A percentile compares a stretch with the other conserved stretches of the same genome.
Conservation (phyloP, 2,329 filamentous ascomycete species). For the Mycosphaerella arachidis region DNA sequence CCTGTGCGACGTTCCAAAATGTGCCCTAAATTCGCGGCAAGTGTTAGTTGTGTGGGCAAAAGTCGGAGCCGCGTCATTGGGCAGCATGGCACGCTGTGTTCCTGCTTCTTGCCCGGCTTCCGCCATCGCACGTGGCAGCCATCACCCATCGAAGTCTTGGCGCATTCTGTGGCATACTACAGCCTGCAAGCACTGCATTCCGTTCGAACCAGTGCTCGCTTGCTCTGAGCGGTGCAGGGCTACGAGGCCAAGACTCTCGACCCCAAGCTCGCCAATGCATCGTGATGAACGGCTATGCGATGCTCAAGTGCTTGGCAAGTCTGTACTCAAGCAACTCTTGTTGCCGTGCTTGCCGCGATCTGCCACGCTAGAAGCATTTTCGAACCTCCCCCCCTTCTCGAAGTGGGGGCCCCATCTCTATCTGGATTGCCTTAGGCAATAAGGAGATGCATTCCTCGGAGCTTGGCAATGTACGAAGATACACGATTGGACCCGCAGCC, state of each 20-base stretch:
- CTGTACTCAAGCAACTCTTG: slow-evolving; percentile 4
- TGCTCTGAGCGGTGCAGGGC: not conserved
- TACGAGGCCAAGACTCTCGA: not conserved
- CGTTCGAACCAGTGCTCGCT: not conserved
- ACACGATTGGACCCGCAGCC: slow-evolving; percentile 3
- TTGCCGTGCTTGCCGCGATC: slow-evolving; percentile 20
- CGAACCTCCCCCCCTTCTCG: slow-evolving; percentile 16
- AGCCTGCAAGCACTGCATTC: not conserved
- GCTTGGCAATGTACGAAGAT: slow-evolving; percentile 2
- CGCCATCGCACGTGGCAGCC: slow-evolving; percentile 5
- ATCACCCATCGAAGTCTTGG: slow-evolving; percentile 1
- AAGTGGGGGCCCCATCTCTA: slow-evolving; percentile 10
- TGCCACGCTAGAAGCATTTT: slow-evolving; percentile 17
- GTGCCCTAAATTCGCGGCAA: slow-evolving; percentile 1
- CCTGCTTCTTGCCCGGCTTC: slow-evolving; percentile 5
- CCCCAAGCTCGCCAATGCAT: not conserved
- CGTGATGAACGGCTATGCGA: not conserved
- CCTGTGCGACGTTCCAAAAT: not conserved
- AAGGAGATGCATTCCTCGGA: not conserved
- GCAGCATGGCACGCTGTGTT: slow-evolving; percentile 1
- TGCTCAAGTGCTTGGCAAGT: not conserved
- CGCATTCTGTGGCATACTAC: not conserved
- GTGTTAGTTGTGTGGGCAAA: not conserved
- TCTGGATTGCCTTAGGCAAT: slow-evolving; percentile 13
- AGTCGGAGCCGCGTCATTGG: slow-evolving; percentile 2